These are phyloP conservation scores for Metschnikowia corniflorae DNA, from an alignment of 805 yeast species.

Conservation along the genomic window DNA sequence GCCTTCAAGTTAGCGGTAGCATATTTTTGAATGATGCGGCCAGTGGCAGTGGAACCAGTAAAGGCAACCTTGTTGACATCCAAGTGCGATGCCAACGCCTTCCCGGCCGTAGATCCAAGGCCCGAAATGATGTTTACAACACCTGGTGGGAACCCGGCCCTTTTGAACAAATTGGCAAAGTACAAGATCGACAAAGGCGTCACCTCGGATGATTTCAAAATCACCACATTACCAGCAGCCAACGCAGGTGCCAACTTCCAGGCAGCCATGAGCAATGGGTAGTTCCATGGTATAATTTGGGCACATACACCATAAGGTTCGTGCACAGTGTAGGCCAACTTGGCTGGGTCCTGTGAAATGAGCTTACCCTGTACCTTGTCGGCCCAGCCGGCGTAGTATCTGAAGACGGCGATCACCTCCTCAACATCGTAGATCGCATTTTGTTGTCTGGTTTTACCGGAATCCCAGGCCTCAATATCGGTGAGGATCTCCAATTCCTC, in stretches of 20 bases:
- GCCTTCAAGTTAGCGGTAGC: conserved; percentile 62
- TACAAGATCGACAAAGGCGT: conserved; percentile 69
- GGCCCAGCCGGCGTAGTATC: conserved; percentile 62
- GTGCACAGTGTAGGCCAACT: conserved; percentile 64
- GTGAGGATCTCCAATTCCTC: conserved; percentile 32
- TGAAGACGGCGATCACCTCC: conserved; percentile 42
- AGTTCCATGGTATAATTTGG: conserved; percentile 72
- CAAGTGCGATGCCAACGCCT: conserved; percentile 57
- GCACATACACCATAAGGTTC: conserved; percentile 68
- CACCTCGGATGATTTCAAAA: conserved; percentile 71
- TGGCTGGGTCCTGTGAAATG: conserved; percentile 42
- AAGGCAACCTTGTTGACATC: conserved; percentile 59
- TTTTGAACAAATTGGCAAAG: conserved; percentile 53
- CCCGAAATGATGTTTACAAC: conserved; percentile 71
- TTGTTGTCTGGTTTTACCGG: conserved; percentile 43
- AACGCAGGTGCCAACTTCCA: conserved; percentile 85
- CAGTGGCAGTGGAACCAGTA: conserved; percentile 67
- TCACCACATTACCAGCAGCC: conserved; percentile 72
- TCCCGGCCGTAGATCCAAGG: conserved; percentile 66
- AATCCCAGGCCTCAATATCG: conserved; percentile 45
- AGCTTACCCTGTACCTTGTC: conserved; percentile 50
- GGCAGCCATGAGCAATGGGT: conserved; percentile 64
- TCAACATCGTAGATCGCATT: conserved; percentile 50
- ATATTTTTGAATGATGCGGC: conserved; percentile 56
- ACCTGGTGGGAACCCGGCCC: conserved; percentile 77